A percentile compares a stretch with the other conserved stretches of the same genome.
Evolutionary conservation across 2,329 filamentous ascomycete species (phyloP).

Genomic region (Aureobasidium leucospermi): DNA sequence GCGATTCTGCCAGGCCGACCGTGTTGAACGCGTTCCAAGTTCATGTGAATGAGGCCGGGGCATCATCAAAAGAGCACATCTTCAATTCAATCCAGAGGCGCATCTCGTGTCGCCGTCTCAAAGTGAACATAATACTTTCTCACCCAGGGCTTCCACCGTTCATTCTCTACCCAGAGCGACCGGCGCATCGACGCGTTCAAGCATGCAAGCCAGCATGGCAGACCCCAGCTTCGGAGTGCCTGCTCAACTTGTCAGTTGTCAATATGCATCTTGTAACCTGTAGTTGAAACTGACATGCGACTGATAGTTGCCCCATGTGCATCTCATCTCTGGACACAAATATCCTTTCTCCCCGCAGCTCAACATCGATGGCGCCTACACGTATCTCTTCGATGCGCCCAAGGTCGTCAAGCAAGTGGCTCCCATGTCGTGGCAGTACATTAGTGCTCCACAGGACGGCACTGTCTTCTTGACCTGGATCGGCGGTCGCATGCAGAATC

Average conservation of each 20-base stretch:
- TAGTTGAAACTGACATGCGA: conserved; percentile 9
- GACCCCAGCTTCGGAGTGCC: conserved; percentile 44
- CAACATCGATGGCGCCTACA: conserved; percentile 68
- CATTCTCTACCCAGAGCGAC: neutral
- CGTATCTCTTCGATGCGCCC: conserved; percentile 76
- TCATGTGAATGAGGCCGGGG: neutral
- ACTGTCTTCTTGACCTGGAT: conserved; percentile 85
- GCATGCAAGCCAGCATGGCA: conserved; percentile 23
- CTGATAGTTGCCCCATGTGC: conserved; percentile 72
- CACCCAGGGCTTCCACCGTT: neutral
- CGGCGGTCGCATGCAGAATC: conserved; percentile 61
- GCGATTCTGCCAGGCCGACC: neutral
- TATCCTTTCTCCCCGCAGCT: conserved; percentile 69
- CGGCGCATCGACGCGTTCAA: conserved; percentile 13
- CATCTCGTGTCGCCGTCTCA: no score
- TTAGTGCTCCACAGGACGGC: conserved; percentile 74
- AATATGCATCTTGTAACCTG: neutral
- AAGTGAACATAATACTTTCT: neutral
- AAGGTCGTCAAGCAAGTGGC: conserved; percentile 77
- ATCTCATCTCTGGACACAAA: conserved; percentile 75
- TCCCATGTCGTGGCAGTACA: conserved; percentile 88
- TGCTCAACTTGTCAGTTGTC: conserved; percentile 33
- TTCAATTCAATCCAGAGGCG: neutral
- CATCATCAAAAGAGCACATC: neutral
- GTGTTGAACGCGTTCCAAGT: conserved; percentile 4